Conservation (phyloP, 164 flowering plant genomes). For the Liriodendron chinense region DNA sequence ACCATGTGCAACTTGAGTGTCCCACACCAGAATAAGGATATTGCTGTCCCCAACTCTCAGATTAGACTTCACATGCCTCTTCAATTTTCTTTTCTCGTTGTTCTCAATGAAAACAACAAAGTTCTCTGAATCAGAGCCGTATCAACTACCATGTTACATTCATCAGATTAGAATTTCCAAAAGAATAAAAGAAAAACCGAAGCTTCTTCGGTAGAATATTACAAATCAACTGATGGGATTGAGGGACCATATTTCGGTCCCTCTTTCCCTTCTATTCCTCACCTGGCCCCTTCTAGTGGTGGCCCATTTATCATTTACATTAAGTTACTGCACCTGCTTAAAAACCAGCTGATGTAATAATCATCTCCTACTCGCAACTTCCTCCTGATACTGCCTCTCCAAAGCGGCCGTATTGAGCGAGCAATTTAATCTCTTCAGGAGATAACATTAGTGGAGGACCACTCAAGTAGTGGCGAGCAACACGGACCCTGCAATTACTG, state of each 20-base stretch:
- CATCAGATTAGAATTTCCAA: neutral
- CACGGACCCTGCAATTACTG: slow-evolving; percentile 45
- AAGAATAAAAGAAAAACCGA: neutral
- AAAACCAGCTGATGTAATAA: neutral
- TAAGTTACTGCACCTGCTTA: neutral
- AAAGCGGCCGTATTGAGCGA: slow-evolving; percentile 35
- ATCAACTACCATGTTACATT: neutral
- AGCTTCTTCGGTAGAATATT: slow-evolving; percentile 6
- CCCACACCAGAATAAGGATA: too few species aligned
- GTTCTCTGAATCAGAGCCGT: neutral
- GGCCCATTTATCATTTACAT: neutral
- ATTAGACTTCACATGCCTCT: too few species aligned
- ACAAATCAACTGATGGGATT: neutral
- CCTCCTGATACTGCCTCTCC: slow-evolving; percentile 1
- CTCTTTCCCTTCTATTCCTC: neutral
- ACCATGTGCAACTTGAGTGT: too few species aligned
- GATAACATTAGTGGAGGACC: slow-evolving; percentile 45
- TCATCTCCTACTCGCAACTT: neutral
- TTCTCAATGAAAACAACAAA: neutral
- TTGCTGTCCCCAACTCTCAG: too few species aligned
- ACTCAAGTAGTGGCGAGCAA: slow-evolving; percentile 61
- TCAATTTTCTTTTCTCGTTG: too few species aligned
- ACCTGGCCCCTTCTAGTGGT: neutral
- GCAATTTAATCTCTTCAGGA: slow-evolving; percentile 52
- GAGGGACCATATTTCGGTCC: neutral